Conservation (phyloP, 1,284 basidiomycete genomes). For the Leccinum pachyderme region DNA sequence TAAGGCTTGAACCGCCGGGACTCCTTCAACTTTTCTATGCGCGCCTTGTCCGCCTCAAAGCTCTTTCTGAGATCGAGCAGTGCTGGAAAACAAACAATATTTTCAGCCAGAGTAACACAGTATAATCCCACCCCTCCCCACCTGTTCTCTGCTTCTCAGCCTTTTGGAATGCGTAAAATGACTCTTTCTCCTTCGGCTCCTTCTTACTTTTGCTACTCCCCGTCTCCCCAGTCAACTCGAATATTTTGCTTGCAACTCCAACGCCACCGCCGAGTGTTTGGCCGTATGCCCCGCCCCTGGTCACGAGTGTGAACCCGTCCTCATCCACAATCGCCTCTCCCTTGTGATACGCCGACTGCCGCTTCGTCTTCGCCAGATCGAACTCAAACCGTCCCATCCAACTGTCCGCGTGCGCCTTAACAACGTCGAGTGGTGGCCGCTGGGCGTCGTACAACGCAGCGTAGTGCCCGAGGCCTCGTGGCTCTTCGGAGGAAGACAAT, state of each 20-base stretch:
- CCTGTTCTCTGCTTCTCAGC: slow-evolving; percentile 85
- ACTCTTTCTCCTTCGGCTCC: slow-evolving; percentile 67
- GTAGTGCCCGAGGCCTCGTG: slow-evolving; percentile 73
- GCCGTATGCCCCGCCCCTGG: slow-evolving; percentile 84
- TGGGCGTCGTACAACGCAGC: slow-evolving; percentile 55
- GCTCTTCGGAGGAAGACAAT: slow-evolving; percentile 46
- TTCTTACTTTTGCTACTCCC: slow-evolving; percentile 45
- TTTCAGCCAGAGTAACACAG: slow-evolving; percentile 3
- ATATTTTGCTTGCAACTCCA: slow-evolving; percentile 71
- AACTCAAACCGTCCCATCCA: slow-evolving; percentile 76
- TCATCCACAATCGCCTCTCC: slow-evolving; percentile 87
- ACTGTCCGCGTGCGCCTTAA: slow-evolving; percentile 75
- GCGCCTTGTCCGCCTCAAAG: slow-evolving; percentile 87
- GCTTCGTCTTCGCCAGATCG: slow-evolving; percentile 60
- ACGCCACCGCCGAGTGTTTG: slow-evolving; percentile 81
- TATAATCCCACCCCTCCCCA: slow-evolving; percentile 36
- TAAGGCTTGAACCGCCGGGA: slow-evolving; percentile 84
- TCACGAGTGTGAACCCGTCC: slow-evolving; percentile 90
- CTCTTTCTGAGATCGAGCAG: slow-evolving; percentile 74
- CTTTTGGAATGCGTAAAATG: slow-evolving; percentile 87
- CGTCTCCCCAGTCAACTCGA: slow-evolving; percentile 60
- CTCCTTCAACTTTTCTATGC: slow-evolving; percentile 78
- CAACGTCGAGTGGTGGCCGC: slow-evolving; percentile 68
- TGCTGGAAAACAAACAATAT: slow-evolving; percentile 10
- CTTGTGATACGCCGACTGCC: slow-evolving; percentile 66